Base-by-base conservation (phyloP, 345 rosid species). In the Eucalyptus microcorys region DNA sequence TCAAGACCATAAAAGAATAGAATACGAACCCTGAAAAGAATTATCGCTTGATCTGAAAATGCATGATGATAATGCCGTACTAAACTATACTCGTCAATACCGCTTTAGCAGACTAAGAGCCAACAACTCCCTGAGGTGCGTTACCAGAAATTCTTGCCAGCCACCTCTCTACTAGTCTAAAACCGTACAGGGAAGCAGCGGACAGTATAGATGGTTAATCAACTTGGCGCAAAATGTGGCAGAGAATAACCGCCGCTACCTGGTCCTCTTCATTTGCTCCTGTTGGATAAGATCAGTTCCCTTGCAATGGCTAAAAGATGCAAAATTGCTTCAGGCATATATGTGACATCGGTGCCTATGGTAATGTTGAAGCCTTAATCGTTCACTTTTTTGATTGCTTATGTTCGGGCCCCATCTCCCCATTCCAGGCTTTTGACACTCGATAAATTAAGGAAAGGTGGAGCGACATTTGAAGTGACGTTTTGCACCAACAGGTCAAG, bases 291-390 rank as follows among this genome's bases (percentile, higher is more conserved):
- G 61, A 55, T 24, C 61, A 55, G 61, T 55, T 55, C 61, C 30
- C 61, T 55, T 26, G 61, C 30, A 55, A 10, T 55, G 61, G 90
- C 79, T 30, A 97, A 97, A 91, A 95, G 92, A 9, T 96, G 96
- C 66, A 91, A 66, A 86, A 94, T 93, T 79, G 98, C 96, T 90
- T 95, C 96, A 59, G 96, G 87, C 86, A 94, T 68, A 89, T 95
- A 96, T 7, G 98, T 93, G 68, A 96, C 97, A 91, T 93, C 98
- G 22, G 98, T 94, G 87, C 99, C 98, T 37, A 97, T 93, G 45
- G 96, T 94, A 87, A 96, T 94, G 12, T 96, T 97, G 81, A 96
- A 96, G 14, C 98, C 96, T 85, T 88, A 93, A 12, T 43, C 43
- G 52, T 86, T 89, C 81, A 64, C 45, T 89, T 89, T 87, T 91